phyloP scores from a whole-genome alignment of 768 basidiomycete species.

The Vishniacozyma victoriae region DNA sequence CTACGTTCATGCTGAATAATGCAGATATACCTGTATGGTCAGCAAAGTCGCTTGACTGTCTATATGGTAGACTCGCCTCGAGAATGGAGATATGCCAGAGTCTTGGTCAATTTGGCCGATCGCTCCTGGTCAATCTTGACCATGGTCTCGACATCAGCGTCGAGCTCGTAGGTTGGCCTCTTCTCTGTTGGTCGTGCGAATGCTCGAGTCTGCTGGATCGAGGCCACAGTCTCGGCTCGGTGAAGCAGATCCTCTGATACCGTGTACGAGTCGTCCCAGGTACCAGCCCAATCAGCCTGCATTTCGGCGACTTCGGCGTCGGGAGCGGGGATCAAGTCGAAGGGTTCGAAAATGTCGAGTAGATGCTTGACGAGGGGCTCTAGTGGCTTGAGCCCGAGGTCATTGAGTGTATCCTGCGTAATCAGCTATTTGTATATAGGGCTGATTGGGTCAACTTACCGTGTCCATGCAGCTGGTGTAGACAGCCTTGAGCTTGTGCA shows the following conservation, averaged over 20 bases:
- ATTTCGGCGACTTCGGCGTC: constrained; percentile 4
- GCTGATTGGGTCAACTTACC: constrained; percentile 26
- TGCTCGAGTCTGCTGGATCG: constrained; percentile 9
- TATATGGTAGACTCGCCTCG: constrained; percentile 54
- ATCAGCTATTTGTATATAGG: constrained; percentile 1
- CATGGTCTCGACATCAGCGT: constrained; percentile 2
- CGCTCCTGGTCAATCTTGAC: constrained; percentile 23
- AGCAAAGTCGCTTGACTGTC: constrained; percentile 1
- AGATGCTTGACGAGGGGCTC: constrained; percentile 61
- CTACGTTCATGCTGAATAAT: constrained; percentile 73
- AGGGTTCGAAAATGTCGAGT: constrained; percentile 36
- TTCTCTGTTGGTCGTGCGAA: background rate
- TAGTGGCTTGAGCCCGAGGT: constrained; percentile 66
- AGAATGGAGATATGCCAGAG: constrained; percentile 79
- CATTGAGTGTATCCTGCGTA: constrained; percentile 56
- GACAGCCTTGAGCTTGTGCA: constrained; percentile 51
- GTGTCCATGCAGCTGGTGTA: constrained; percentile 81
- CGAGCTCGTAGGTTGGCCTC: background rate
- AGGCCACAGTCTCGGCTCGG: constrained; percentile 6
- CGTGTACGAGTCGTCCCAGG: constrained; percentile 25
- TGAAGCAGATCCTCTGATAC: constrained; percentile 24
- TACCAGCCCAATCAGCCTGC: constrained; percentile 24
- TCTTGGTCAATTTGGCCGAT: constrained; percentile 62
- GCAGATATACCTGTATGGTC: constrained; percentile 60
- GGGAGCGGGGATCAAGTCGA: constrained; percentile 27